Base-by-base conservation (phyloP, 352 stramenopile genomes). In the Globisporangium cederbergense region DNA sequence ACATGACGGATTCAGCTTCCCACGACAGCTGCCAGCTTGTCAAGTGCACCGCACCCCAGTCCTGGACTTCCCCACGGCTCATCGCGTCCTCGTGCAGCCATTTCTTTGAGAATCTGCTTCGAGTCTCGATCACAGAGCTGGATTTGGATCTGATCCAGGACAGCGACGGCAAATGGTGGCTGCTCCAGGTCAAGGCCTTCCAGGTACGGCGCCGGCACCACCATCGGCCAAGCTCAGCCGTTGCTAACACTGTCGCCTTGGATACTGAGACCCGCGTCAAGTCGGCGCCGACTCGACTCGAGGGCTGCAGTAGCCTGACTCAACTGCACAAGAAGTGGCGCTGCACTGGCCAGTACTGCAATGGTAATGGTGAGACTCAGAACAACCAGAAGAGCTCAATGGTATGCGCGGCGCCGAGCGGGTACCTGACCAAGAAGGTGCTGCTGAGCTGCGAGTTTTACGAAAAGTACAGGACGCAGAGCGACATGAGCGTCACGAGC, bases 151-250 rank as follows among this genome's bases (percentile, higher is more conserved):
- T 91, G 28, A 45, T 86, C 0, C 79, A 93, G 62, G 78, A 86
- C 45, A 47, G 32, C 2, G 58, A 72, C 51, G 81, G 85, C 4
- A 42, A 51, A 28, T 91, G 83, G 83, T 88, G 81, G 81, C 47
- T 90, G 9, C 61, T 91, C 8, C 83, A 93, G 58, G 70, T 93
- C 8, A 90, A 93, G 56, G 77, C 81, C 2, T 90, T 93, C 42
- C 73, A 80, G 13, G 43, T 72, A 13, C 59, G 62, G 50, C 66
- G 66, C 52, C 66, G 67, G 32, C 51, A 28, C 20, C 51, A 28
- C 20, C 54, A 58, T 4, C 54, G 61, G 25, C 42, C 42, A 7
- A 64, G 38, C 30, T 69, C 64, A 22, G 52, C 8, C 8, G 5
- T 28, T 4, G 6, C 22, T 13, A 51, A 11, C 14, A n/a, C 25